Percentiles rank a stretch among this genome's conserved stretches.
phyloP scores from a whole-genome alignment of 31 red algal genomes.

The Endocladia muricata region DNA sequence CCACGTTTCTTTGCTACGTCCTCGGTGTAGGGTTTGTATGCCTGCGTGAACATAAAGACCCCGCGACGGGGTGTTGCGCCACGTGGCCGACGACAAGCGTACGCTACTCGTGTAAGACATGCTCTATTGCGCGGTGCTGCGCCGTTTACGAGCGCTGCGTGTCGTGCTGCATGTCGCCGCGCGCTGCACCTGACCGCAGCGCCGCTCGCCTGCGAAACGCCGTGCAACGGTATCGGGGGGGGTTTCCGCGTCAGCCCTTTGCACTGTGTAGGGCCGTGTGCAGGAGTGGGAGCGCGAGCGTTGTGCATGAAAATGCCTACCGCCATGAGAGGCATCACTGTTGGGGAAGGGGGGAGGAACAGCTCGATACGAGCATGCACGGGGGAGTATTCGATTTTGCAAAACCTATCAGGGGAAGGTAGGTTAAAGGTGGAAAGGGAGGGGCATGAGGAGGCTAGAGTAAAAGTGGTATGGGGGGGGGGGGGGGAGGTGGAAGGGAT shows the following conservation, averaged over 20 bases:
- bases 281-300: slow-evolving; percentile 41
- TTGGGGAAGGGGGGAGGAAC: slow-evolving; percentile 17
- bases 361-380: slow-evolving; percentile 49
- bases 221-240: too few relatives aligned
- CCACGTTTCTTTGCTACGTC: neutral
- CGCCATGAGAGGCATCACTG: slow-evolving; percentile 54
- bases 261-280: slow-evolving; percentile 50
- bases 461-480: too few relatives aligned
- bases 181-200: too few relatives aligned
- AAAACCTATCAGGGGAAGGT: slow-evolving; percentile 14
- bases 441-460: too few relatives aligned
- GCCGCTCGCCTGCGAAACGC: too few relatives aligned
- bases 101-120: slow-evolving; percentile 52
- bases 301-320: slow-evolving; percentile 86
- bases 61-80: neutral
- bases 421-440: too few relatives aligned
- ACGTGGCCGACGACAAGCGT: too few relatives aligned
- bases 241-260: too few relatives aligned
- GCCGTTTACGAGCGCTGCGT: slow-evolving; percentile 61
- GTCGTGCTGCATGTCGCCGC: slow-evolving; percentile 72
- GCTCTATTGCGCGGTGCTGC: slow-evolving; percentile 44
- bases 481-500: too few relatives aligned
- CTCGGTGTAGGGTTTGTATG: neutral
- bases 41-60: neutral
- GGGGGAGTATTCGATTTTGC: slow-evolving; percentile 76